A percentile compares a stretch with the other conserved stretches of the same genome.
These are phyloP conservation scores for Epichloe sp. DNA, from an alignment of 2,329 filamentous ascomycete species.

Conservation along the genomic window DNA sequence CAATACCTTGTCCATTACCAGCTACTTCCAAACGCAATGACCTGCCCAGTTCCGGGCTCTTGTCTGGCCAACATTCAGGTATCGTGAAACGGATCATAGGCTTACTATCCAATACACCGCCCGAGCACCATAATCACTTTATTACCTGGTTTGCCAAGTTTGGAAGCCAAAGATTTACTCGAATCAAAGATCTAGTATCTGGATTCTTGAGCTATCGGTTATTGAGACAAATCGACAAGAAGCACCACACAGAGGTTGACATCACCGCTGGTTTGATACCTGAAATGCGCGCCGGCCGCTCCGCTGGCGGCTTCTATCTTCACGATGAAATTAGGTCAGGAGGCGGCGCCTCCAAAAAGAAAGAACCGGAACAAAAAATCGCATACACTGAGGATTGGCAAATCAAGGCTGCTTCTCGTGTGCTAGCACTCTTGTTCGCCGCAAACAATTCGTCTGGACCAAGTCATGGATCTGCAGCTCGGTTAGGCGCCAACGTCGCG, in stretches of 20 bases:
- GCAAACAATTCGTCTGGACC: conserved; percentile 52
- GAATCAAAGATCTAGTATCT: conserved; percentile 61
- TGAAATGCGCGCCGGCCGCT: conserved; percentile 52
- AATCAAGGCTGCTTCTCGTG: conserved; percentile 63
- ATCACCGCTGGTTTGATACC: conserved; percentile 58
- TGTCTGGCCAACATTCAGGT: conserved; percentile 59
- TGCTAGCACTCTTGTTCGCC: conserved; percentile 69
- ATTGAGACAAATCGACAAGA: conserved; percentile 55
- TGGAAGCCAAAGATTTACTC: conserved; percentile 53
- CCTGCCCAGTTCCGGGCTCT: conserved; percentile 25
- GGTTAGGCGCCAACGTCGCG: conserved; percentile 7
- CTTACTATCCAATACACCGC: conserved; percentile 61
- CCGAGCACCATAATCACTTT: conserved; percentile 63
- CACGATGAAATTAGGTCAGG: conserved; percentile 59
- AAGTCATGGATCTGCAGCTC: conserved; percentile 19
- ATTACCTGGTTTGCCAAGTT: conserved; percentile 67
- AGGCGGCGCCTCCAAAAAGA: conserved; percentile 34
- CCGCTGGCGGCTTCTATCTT: conserved; percentile 46
- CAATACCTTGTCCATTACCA: background rate
- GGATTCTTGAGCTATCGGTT: conserved; percentile 74
- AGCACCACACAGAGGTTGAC: conserved; percentile 44
- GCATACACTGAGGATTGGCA: conserved; percentile 82
- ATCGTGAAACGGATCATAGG: conserved; percentile 79
- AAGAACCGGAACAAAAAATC: conserved; percentile 41
- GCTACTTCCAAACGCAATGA: background rate